phyloP scores from a whole-genome alignment of 345 rosid species.

The Populus simonii region DNA sequence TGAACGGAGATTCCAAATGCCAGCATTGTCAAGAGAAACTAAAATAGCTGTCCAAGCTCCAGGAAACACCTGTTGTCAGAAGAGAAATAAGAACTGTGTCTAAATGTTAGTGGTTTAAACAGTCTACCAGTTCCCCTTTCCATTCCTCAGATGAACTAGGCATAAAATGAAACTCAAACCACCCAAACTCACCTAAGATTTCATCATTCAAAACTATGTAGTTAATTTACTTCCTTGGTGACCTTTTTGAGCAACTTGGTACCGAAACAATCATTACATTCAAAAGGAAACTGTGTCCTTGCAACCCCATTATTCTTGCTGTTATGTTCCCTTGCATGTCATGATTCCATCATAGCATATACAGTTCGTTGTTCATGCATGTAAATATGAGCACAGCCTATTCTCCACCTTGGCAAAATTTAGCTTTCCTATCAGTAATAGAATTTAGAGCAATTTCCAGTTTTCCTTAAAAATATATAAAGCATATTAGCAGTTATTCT shows the following conservation, averaged over 20 bases:
- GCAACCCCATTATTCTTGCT: too few species aligned
- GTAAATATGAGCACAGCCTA: too few species aligned
- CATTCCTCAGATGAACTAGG: neutral
- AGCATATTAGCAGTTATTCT: neutral
- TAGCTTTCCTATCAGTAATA: neutral
- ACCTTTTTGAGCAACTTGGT: too few species aligned
- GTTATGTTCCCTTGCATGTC: neutral
- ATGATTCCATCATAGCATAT: neutral
- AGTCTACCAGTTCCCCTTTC: neutral
- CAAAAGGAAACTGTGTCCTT: neutral
- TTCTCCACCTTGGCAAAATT: neutral
- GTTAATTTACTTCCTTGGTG: neutral
- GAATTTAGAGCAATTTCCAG: neutral
- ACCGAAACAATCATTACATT: neutral
- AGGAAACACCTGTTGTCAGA: conserved; percentile 65
- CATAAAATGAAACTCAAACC: neutral
- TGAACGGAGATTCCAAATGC: conserved; percentile 82
- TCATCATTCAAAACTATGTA: neutral
- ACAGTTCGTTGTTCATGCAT: neutral
- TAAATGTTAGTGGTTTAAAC: neutral
- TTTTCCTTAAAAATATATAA: neutral
- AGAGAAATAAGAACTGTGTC: neutral
- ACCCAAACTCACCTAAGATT: neutral
- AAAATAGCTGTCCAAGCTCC: conserved; percentile 95
- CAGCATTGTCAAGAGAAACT: conserved; percentile 83